Evolutionary conservation across 495 filamentous ascomycete species (phyloP).

Genomic region (Cladorrhinum samala): DNA sequence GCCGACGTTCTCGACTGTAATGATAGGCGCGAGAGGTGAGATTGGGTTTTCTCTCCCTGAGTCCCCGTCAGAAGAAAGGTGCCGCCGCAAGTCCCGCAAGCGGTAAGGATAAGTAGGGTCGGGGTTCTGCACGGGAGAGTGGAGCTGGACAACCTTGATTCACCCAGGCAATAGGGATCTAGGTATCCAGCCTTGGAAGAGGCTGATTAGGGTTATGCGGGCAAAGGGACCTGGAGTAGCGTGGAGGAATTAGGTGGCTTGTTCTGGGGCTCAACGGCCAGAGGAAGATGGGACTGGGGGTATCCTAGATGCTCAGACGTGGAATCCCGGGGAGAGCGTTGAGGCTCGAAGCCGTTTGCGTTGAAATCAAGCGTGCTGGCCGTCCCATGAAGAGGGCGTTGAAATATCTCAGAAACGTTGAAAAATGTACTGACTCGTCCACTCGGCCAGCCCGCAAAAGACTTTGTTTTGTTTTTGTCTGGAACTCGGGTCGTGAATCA

Average conservation of each 20-base stretch:
- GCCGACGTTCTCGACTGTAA: slow-evolving; percentile 4
- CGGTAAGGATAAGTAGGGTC: slow-evolving; percentile 5
- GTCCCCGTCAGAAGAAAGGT: slow-evolving; percentile 4
- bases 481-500: slow-evolving; percentile 6
- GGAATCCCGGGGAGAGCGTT: slow-evolving; percentile 3
- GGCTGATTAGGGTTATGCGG: slow-evolving; percentile 24
- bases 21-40: slow-evolving; percentile 3
- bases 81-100: slow-evolving; percentile 6
- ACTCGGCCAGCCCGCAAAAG: not conserved
- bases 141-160: slow-evolving; percentile 21
- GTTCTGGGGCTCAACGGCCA: slow-evolving; percentile 10
- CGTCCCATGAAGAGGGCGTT: not conserved
- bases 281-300: slow-evolving; percentile 16
- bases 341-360: not conserved
- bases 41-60: slow-evolving; percentile 11
- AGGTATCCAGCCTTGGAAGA: slow-evolving; percentile 15
- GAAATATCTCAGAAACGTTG: not conserved
- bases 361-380: not conserved
- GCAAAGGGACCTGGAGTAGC: slow-evolving; percentile 4
- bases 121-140: slow-evolving; percentile 22
- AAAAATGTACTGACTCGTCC: slow-evolving; percentile 2
- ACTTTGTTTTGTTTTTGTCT: slow-evolving; percentile 1
- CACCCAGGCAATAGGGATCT: slow-evolving; percentile 16
- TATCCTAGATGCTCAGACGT: slow-evolving; percentile 18
- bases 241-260: slow-evolving; percentile 9